Base-by-base conservation (phyloP, 352 stramenopile species). In the Globisporangium lucens region DNA sequence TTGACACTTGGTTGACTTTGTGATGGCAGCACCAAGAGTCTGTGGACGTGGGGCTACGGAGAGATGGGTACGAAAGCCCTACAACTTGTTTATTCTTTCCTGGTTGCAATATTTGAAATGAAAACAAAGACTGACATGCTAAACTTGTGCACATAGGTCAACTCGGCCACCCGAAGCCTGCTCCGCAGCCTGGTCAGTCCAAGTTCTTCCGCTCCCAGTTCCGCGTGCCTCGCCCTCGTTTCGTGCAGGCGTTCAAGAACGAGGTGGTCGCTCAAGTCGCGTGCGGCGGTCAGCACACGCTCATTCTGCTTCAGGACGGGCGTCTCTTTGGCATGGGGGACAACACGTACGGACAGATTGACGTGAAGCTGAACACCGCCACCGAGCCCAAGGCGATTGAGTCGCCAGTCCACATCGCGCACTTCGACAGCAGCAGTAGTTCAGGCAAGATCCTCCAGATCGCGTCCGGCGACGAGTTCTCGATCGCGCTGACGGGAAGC, bases 161-260 rank as follows among this genome's bases (percentile, higher is more conserved):
- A 75, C 56, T 94, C 2, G 86, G 86, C 30, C 83, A 91, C 49
- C 75, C 75, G 3, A 90, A 90, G 71, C 84, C 86, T 20, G 56
- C 70, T 8, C 68, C 74, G 9, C 67, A 70, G 61, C 46, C 82
- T 1, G 80, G 76, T 6, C 82, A 91, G 46, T 94, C 86, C 4
- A 89, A 89, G 60, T 94, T 94, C 58, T 94, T 94, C 59, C 82
- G 86, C 55, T 85, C 77, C 15, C 85, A 91, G 65, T 94, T 92
- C 52, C 86, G 86, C 29, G 77, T 92, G 17, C 74, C 77, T 67
- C 81, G 82, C 20, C 86, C 86, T 65, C 80, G 77, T 6, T 89
- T 89, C 63, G 78, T 93, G 4, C 77, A 90, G 80, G 75, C 81
- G 6, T 75, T 94, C 6, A 79, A 78, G 51, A 78, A 89, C 43